Conservation (phyloP, 176 grass and related monocot species). For the Paspalum notatum region DNA sequence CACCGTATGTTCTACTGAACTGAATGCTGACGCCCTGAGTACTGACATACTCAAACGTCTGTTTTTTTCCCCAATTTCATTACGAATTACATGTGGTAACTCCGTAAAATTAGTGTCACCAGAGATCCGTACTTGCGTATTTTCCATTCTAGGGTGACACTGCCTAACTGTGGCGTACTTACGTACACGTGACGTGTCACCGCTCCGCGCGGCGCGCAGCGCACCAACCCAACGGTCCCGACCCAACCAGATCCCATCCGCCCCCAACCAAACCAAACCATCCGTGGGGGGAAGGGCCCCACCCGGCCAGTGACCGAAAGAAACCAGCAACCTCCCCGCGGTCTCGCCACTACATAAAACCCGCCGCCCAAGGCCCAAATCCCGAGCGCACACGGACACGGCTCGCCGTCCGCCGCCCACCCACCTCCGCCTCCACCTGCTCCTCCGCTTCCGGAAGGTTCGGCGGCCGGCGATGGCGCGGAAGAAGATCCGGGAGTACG, state of each 20-base stretch:
- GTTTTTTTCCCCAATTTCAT: too few relatives aligned
- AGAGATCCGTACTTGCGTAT: too few relatives aligned
- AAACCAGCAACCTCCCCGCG: not conserved
- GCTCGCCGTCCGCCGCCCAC: not conserved
- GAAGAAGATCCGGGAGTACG: constrained; percentile 99
- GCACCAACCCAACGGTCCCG: not conserved
- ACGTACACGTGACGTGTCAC: too few relatives aligned
- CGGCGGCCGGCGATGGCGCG: constrained; percentile 57
- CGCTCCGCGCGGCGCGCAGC: not conserved
- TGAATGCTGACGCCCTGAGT: too few relatives aligned
- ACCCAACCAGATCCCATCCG: constrained; percentile 3
- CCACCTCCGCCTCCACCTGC: too few relatives aligned
- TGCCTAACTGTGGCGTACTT: too few relatives aligned
- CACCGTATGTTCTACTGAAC: too few relatives aligned
- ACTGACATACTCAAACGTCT: too few relatives aligned
- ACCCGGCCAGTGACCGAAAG: not conserved
- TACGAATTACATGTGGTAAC: too few relatives aligned
- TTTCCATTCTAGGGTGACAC: too few relatives aligned
- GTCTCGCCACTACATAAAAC: not conserved
- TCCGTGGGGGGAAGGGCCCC: not conserved
- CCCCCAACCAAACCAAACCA: not conserved
- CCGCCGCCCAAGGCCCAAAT: not conserved
- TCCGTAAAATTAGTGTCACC: too few relatives aligned
- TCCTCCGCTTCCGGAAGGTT: not conserved
- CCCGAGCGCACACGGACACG: not conserved